Evolutionary conservation across 1,139 yeast genomes (phyloP).

Genomic region (Candida sp.): DNA sequence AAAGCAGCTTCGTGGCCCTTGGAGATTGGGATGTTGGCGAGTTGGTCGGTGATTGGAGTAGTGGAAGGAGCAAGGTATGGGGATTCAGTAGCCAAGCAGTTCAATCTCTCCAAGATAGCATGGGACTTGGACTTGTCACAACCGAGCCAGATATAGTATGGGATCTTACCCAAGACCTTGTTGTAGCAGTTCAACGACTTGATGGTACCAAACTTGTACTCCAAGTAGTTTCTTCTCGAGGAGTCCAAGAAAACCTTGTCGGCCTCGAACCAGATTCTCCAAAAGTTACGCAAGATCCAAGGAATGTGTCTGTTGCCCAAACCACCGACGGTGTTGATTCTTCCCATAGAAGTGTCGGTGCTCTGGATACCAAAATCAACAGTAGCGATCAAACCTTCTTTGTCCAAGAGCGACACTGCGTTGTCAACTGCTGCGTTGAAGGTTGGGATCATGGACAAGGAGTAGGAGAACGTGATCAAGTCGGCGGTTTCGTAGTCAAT

Average conservation of each 20-base stretch:
- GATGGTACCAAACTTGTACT: constrained; percentile 79
- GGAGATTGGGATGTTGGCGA: constrained; percentile 42
- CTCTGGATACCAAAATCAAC: constrained; percentile 86
- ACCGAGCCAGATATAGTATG: constrained; percentile 85
- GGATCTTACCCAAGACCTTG: constrained; percentile 68
- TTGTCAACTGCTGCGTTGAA: constrained; percentile 83
- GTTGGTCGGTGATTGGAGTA: constrained; percentile 22
- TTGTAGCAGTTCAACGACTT: constrained; percentile 74
- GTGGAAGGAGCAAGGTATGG: constrained; percentile 73
- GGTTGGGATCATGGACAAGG: constrained; percentile 85
- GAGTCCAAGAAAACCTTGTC: constrained; percentile 83
- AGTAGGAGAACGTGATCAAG: constrained; percentile 76
- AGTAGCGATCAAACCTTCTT: constrained; percentile 64
- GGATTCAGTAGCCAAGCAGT: constrained; percentile 78
- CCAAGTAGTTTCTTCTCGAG: constrained; percentile 81
- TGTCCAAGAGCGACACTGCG: constrained; percentile 55
- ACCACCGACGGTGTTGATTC: constrained; percentile 78
- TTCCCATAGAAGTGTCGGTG: constrained; percentile 65
- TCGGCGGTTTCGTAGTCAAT: constrained; percentile 55
- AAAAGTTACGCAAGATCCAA: constrained; percentile 78
- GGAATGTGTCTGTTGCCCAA: constrained; percentile 71
- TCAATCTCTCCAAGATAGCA: constrained; percentile 63
- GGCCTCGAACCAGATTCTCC: constrained; percentile 90
- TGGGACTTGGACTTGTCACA: constrained; percentile 70
- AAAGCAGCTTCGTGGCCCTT: constrained; percentile 84